Conservation (phyloP, 1,284 basidiomycete genomes). For the Ganoderma resinaceum region DNA sequence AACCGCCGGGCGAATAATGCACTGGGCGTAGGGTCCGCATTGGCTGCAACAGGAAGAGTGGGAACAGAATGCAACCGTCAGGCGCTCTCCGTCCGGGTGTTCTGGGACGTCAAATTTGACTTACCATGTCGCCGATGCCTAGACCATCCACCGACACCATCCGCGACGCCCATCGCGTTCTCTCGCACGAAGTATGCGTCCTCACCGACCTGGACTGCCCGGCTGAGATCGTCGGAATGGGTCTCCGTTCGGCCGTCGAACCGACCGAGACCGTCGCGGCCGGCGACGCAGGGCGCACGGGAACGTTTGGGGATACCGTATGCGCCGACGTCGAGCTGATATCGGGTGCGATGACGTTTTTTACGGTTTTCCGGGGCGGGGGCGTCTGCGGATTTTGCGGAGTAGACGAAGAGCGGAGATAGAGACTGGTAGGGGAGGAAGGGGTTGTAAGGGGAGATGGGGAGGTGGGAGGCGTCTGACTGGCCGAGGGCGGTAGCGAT, state of each 20-base stretch:
- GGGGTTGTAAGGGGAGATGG: slow-evolving; percentile 42
- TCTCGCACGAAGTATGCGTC: slow-evolving; percentile 86
- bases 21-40: slow-evolving; percentile 57
- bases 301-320: slow-evolving; percentile 67
- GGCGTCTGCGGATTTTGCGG: slow-evolving; percentile 38
- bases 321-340: slow-evolving; percentile 75
- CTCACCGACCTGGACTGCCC: slow-evolving; percentile 82
- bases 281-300: slow-evolving; percentile 37
- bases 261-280: slow-evolving; percentile 40
- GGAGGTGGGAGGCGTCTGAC: slow-evolving; percentile 41
- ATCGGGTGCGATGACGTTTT: slow-evolving; percentile 54
- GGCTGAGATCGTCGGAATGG: slow-evolving; percentile 43
- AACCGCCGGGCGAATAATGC: slow-evolving; percentile 86
- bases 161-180: slow-evolving; percentile 88
- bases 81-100: not conserved
- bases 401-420: slow-evolving; percentile 41
- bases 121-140: slow-evolving; percentile 44
- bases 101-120: slow-evolving; percentile 11
- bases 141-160: slow-evolving; percentile 91
- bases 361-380: slow-evolving; percentile 29
- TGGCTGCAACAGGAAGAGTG: slow-evolving; percentile 19
- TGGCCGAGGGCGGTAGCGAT: slow-evolving; percentile 55
- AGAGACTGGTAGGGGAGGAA: slow-evolving; percentile 51
- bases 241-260: slow-evolving; percentile 30
- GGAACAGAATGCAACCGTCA: slow-evolving; percentile 1